Evolutionary conservation across 164 flowering plant species (phyloP), one percentile per base, ranked within the genome.

Genomic region (Amborella trichopoda): DNA sequence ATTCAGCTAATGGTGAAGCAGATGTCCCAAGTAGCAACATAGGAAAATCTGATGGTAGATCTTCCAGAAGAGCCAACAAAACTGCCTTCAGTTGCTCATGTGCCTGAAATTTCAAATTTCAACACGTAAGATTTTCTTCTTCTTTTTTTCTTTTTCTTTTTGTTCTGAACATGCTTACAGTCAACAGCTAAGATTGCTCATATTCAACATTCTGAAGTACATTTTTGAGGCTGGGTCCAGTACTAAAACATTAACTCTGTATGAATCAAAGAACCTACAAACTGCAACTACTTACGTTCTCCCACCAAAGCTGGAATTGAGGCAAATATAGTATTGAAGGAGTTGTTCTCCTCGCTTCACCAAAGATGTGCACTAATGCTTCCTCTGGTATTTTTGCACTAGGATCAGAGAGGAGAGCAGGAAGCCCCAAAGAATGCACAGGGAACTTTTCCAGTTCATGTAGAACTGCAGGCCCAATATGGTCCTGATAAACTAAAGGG

Each of bases 401-500:
- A 58, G 96, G 99, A 73, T 93, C 99, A 28, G 99, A 93, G 53
- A 93, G 88, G 49, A 93, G 88, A 44, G 96, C 81, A 8, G 99
- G 83, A 63, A 93, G 89, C 27, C 93, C 99, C 23, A 93, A 68
- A 63, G 95, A 83, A 60, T 85, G 97, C 55, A 93, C 97, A 48
- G 99, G 99, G 74, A 88, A 88, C 46, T 93, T 93, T 67, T 93
- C 99, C 68, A 93, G 70, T 54, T 93, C 94, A 72, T 93, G 99
- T 46, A 93, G 71, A 63, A 93, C 72, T 12, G 99, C 97, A 53
- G 99, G 99, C 55, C 96, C 99, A 49, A 93, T 65, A 75, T 93
- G 99, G 68, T 93, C 99, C 99, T 88, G 90, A 60, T 33, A 67
- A 66, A 67, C 71, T 70, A 76, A 75, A 74, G 61, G 58, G 68